Percentiles rank a stretch among this genome's conserved stretches.
Conservation (phyloP, 257 asterid genomes). For the Solanum neorickii region DNA sequence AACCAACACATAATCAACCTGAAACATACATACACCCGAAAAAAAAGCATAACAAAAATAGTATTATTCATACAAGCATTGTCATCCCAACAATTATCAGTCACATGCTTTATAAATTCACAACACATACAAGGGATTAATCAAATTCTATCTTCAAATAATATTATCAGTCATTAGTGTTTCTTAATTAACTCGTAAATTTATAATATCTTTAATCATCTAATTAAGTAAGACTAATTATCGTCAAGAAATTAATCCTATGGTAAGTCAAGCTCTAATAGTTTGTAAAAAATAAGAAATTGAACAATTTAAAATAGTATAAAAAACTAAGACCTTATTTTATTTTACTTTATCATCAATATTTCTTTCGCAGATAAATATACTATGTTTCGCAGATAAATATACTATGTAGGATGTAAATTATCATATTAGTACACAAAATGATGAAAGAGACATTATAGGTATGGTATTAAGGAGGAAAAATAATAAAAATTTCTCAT, state of each 20-base stretch:
- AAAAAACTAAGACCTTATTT: not conserved
- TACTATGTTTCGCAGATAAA: too few species aligned
- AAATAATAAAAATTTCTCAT: not conserved
- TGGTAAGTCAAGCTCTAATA: not conserved
- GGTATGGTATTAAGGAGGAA: not conserved
- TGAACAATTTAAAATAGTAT: not conserved
- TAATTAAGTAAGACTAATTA: too few species aligned
- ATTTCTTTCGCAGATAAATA: too few species aligned
- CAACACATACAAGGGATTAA: not conserved
- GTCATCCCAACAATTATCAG: not conserved
- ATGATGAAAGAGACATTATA: not conserved
- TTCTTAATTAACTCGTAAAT: not conserved
- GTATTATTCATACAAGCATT: not conserved
- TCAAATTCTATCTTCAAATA: not conserved
- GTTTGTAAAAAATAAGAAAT: not conserved
- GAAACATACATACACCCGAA: not conserved
- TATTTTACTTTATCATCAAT: too few species aligned
- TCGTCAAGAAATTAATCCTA: not conserved
- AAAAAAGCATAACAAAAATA: not conserved
- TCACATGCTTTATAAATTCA: not conserved
- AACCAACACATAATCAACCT: not conserved
- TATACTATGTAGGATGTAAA: too few species aligned
- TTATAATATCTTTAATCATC: not conserved
- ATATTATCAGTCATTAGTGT: not conserved
- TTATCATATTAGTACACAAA: not conserved